These are phyloP conservation scores for Epipyxis sp. DNA, from an alignment of 108 stramenopile genomes.

Conservation along the genomic window DNA sequence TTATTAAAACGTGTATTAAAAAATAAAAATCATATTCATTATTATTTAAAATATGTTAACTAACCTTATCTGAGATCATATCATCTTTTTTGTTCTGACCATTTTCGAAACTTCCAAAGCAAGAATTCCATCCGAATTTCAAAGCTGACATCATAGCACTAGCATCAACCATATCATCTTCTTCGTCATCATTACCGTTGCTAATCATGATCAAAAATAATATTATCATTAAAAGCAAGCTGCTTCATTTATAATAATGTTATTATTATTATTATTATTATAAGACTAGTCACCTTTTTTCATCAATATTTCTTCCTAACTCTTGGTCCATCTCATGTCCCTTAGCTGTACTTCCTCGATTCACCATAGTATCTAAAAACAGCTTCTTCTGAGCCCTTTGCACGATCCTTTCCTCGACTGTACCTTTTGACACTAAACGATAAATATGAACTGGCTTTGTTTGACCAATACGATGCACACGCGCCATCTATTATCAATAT, in stretches of 20 bases:
- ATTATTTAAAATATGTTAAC: too few species aligned
- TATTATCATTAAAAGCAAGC: too few species aligned
- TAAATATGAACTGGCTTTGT: conserved; percentile 46
- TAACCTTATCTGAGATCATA: too few species aligned
- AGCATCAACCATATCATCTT: too few species aligned
- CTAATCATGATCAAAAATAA: too few species aligned
- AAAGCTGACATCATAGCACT: background rate
- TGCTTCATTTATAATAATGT: background rate
- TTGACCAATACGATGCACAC: conserved; percentile 59
- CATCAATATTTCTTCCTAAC: too few species aligned
- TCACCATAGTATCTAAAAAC: conserved; percentile 97
- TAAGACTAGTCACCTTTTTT: too few species aligned
- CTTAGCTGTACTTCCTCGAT: conserved; percentile 3
- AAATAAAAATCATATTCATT: too few species aligned
- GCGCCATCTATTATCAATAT: conserved; percentile 55
- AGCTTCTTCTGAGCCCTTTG: conserved; percentile 97
- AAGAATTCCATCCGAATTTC: conserved; percentile 3
- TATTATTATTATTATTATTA: too few species aligned
- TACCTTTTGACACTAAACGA: conserved; percentile 38
- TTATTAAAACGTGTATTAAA: too few species aligned
- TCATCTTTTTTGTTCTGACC: too few species aligned
- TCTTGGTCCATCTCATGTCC: conserved; percentile 6
- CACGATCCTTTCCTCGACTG: conserved; percentile 75
- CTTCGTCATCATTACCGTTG: background rate
- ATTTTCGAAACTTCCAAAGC: too few species aligned